A percentile compares a stretch with the other conserved stretches of the same genome.
Evolutionary conservation across 257 asterid species (phyloP).

Genomic region (Handroanthus guayacan): DNA sequence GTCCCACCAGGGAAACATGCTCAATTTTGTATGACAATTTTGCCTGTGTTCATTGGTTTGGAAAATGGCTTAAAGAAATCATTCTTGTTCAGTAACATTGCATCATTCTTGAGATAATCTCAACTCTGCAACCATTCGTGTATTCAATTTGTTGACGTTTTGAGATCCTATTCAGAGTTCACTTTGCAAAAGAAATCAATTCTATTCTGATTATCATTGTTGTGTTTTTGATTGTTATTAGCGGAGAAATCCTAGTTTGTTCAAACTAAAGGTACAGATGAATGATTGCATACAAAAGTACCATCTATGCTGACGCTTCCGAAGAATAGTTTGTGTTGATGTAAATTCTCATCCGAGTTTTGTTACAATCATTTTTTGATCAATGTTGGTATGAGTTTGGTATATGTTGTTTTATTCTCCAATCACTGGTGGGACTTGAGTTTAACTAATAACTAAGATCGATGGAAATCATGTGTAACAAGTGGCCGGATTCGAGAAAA

Average conservation of each 20-base stretch:
- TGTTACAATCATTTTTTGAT: not conserved
- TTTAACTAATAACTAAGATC: too few relatives aligned
- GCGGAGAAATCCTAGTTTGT: not conserved
- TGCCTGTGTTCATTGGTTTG: constrained; percentile 40
- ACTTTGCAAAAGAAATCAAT: not conserved
- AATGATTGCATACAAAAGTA: not conserved
- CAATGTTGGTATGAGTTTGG: constrained; percentile 9
- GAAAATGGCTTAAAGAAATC: constrained; percentile 35
- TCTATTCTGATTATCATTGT: not conserved
- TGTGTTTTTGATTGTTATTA: not conserved
- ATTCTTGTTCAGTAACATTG: constrained; percentile 33
- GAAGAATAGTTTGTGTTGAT: not conserved
- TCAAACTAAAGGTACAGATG: not conserved
- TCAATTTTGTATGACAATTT: constrained; percentile 30
- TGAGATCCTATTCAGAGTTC: not conserved
- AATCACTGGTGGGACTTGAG: too few relatives aligned
- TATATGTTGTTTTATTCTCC: not conserved
- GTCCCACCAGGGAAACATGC: constrained; percentile 38
- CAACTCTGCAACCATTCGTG: constrained; percentile 25
- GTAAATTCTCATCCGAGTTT: constrained; percentile 5
- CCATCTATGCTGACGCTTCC: not conserved
- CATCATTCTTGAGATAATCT: constrained; percentile 21
- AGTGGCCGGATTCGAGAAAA: too few relatives aligned
- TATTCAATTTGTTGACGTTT: constrained; percentile 26
- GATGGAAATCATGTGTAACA: too few relatives aligned